Evolutionary conservation across 169 alveolate genomes (phyloP).

Genomic region (Plasmodium reichenowi): DNA sequence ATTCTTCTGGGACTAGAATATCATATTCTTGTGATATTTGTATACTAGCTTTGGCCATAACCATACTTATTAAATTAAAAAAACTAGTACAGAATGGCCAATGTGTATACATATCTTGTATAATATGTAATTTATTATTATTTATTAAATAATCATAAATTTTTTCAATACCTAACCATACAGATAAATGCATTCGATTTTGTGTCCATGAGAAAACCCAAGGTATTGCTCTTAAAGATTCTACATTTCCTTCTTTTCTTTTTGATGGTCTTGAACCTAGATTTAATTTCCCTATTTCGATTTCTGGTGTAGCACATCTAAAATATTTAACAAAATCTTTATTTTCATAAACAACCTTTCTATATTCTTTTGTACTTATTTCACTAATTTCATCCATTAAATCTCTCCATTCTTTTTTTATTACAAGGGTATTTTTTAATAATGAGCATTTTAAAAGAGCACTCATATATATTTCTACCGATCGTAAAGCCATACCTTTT

Average conservation of each 20-base stretch:
- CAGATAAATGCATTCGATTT: slow-evolving; percentile 87
- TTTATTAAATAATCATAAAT: slow-evolving; percentile 73
- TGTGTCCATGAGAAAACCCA: slow-evolving; percentile 93
- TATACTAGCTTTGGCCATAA: slow-evolving; percentile 82
- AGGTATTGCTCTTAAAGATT: slow-evolving; percentile 90
- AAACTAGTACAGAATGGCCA: slow-evolving; percentile 90
- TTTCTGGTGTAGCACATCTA: slow-evolving; percentile 87
- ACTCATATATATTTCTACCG: slow-evolving; percentile 87
- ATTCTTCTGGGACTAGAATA: slow-evolving; percentile 76
- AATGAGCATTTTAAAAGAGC: slow-evolving; percentile 83
- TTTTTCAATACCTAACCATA: slow-evolving; percentile 88
- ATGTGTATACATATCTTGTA: slow-evolving; percentile 83
- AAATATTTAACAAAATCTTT: slow-evolving; percentile 86
- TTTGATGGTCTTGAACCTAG: slow-evolving; percentile 89
- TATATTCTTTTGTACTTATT: slow-evolving; percentile 82
- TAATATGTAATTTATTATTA: slow-evolving; percentile 56
- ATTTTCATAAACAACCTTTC: slow-evolving; percentile 81
- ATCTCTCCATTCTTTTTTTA: slow-evolving; percentile 82
- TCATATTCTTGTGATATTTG: slow-evolving; percentile 83
- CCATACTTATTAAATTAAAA: slow-evolving; percentile 88
- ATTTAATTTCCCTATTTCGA: slow-evolving; percentile 87
- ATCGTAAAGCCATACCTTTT: slow-evolving; percentile 81
- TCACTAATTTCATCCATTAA: slow-evolving; percentile 86
- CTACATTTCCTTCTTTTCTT: slow-evolving; percentile 88
- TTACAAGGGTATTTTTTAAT: slow-evolving; percentile 63